Base-by-base conservation (phyloP, 2,329 filamentous ascomycete species). In the Didymella glomerata region DNA sequence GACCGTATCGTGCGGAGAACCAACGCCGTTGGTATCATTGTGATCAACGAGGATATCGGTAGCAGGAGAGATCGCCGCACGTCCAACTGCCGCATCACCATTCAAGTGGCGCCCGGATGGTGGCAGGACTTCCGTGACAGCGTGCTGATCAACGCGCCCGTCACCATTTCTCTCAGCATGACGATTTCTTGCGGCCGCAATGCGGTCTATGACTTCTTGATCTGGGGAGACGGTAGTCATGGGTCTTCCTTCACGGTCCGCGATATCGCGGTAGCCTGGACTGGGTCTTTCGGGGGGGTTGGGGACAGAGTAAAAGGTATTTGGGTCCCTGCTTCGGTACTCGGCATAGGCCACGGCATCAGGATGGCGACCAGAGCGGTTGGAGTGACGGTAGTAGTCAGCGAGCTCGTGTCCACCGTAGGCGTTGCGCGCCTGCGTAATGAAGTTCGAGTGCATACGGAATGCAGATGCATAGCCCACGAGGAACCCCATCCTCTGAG, bases 401-500 rank as follows among this genome's bases (percentile, higher is more conserved):
- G n/a, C 36, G 8, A 45, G 27, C 13, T 44, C 40, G 4, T 30
- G 25, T 24, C 48, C 36, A 24, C n/a, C 36, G 30, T 22, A 42
- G 48, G 13, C n/a, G 18, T 38, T 38, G 20, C 38, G 36, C 25
- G 38, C 38, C 41, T 30, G 27, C 27, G 27, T 41, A 36, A 51
- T 22, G 38, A 42, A 24, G 9, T 9, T 27, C 3, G 48, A 51
- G 9, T 42, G n/a, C 36, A 51, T 32, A 22, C 40, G 25, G 10
- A 52, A 44, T 4, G 49, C 49, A 14, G 49, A 25, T 25, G 49
- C 49, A 45, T 44, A 45, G 13, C 49, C 49, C 13, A 34, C 13
- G n/a, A 52, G 10, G 7, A 45, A 52, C 13, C 40, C 49, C 5
- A 52, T 24, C 28, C 38, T 44, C 16, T 45, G 40, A 20, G 16